Percentiles rank a stretch among this genome's conserved stretches.
Evolutionary conservation across 129 eudicot genomes (phyloP).

Genomic region (Tanacetum coccineum): DNA sequence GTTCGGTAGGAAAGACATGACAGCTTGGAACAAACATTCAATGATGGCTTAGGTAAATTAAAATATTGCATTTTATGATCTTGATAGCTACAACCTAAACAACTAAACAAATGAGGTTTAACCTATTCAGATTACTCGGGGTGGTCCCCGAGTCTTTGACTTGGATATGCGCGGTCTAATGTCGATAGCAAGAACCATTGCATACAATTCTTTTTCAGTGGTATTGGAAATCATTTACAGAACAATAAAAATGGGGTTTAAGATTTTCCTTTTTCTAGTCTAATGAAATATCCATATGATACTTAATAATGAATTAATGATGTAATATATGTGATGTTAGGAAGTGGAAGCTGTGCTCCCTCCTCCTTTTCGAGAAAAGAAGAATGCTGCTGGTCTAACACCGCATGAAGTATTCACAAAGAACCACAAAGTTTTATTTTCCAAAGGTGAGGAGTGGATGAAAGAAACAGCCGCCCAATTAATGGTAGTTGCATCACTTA

Average conservation of each 20-base stretch:
- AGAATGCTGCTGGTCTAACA: constrained; percentile 2
- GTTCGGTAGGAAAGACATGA: too few species aligned
- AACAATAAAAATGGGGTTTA: neutral
- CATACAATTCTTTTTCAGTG: too few species aligned
- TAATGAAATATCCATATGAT: neutral
- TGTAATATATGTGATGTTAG: neutral
- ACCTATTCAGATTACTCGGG: too few species aligned
- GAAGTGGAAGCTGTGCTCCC: constrained; percentile 1
- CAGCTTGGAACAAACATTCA: too few species aligned
- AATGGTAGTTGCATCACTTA: neutral
- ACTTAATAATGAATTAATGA: neutral
- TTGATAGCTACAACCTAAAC: too few species aligned
- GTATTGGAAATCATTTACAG: neutral
- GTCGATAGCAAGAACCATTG: too few species aligned
- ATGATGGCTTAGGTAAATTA: too few species aligned
- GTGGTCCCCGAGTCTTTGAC: too few species aligned
- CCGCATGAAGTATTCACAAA: neutral
- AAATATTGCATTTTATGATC: too few species aligned
- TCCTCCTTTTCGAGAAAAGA: constrained; percentile 3
- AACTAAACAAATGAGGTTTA: too few species aligned
- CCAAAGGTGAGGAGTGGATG: constrained; percentile 4
- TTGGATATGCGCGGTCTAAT: too few species aligned
- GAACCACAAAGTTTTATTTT: neutral
- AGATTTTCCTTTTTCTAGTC: neutral
- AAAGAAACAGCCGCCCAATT: constrained; percentile 1